Evolutionary conservation across 805 yeast species (phyloP).

Genomic region (Hemisphaericaspora nanyangensis): DNA sequence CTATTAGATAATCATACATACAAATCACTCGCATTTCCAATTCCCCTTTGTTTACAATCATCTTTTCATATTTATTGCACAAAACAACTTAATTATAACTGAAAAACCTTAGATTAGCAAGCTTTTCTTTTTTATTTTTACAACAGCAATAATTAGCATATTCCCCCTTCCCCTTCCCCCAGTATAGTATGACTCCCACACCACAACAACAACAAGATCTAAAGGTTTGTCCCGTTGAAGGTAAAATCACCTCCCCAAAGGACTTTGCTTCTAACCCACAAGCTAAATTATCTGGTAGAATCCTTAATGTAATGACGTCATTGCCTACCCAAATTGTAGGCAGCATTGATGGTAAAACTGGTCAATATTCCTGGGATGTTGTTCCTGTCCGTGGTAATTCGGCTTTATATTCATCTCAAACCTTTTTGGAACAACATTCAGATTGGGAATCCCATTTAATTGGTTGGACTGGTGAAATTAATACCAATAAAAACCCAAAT

Average conservation of each 20-base stretch:
- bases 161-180: no score
- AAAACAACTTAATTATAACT: no score
- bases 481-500: constrained; percentile 18
- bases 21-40: no score
- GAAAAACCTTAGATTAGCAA: no score
- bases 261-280: constrained; percentile 23
- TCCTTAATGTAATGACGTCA: constrained; percentile 63
- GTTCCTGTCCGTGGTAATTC: constrained; percentile 75
- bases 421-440: constrained; percentile 57
- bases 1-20: no score
- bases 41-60: no score
- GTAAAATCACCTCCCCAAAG: constrained; percentile 20
- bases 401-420: constrained; percentile 74
- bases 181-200: no score
- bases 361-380: constrained; percentile 50
- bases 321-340: constrained; percentile 61
- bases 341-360: constrained; percentile 25
- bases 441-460: constrained; percentile 86
- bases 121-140: no score
- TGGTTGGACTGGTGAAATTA: constrained; percentile 92
- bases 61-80: no score
- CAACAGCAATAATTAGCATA: no score
- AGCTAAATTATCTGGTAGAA: constrained; percentile 57
- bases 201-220: background rate
- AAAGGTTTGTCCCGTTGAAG: background rate